Conservation (phyloP, 1,139 yeast species). For the Blastobotrys malaysiensis region DNA sequence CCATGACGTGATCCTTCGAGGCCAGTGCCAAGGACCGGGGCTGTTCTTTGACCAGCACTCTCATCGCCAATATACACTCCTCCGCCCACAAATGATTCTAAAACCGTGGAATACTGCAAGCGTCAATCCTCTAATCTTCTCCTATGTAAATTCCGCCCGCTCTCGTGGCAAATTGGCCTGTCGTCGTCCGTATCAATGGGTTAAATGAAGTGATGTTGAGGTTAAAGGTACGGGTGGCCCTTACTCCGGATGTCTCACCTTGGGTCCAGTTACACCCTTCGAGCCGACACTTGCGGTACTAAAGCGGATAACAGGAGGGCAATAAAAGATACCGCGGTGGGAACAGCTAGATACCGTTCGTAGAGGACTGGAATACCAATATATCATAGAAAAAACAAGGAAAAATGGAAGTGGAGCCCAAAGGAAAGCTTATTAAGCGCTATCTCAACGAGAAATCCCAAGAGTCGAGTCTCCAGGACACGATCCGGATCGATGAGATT, state of each 20-base stretch:
- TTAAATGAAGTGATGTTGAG: not conserved
- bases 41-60: constrained; percentile 30
- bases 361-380: not conserved
- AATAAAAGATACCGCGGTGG: no score
- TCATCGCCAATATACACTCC: constrained; percentile 27
- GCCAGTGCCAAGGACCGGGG: constrained; percentile 36
- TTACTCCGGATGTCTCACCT: not conserved
- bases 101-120: no score
- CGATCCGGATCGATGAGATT: constrained; percentile 1
- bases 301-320: not conserved
- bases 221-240: not conserved
- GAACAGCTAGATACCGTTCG: not conserved
- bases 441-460: constrained; percentile 7
- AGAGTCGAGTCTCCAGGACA: not conserved
- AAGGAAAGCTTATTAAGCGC: constrained; percentile 9
- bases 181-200: not conserved
- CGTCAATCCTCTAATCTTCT: no score
- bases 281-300: not conserved
- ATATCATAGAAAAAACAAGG: not conserved
- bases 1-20: constrained; percentile 30
- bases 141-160: no score
- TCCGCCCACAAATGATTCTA: no score
- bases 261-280: not conserved
- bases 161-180: not conserved
- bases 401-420: constrained; percentile 9